Base-by-base conservation (phyloP, 768 basidiomycete genomes). In the Asterophora lycoperdoides region DNA sequence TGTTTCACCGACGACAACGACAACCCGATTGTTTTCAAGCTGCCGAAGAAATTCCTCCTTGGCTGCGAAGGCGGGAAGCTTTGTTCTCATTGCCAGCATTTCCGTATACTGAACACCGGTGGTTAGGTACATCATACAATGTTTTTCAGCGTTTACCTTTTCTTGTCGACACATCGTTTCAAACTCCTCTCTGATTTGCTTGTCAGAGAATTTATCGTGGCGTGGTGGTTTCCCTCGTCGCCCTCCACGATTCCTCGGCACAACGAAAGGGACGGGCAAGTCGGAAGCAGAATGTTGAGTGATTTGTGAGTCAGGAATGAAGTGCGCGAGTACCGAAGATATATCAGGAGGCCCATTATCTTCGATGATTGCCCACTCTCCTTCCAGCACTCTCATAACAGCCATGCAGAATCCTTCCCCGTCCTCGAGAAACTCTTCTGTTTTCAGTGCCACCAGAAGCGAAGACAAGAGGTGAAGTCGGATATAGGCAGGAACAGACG, bases 1-100 rank as follows among this genome's bases (percentile, higher is more conserved):
- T 43, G 90, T 93, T 67, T 95, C 93, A 37, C 94, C 94, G 4
- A 94, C 87, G 0, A 96, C 85, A 0, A 97, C 78, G 1, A 93
- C 77, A 3, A 86, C 88, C 41, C 83, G 72, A 56, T 80, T 80
- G 8, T 60, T 66, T 32, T 78, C 71, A 8, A 96, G 67, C 17
- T 73, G 60, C 11, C 68, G 47, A 40, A 93, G 65, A 55, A 96
- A 89, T 11, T 76, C 68, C 17, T 80, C 75, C 59, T 77, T 77
- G 9, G 80, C 78, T 18, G 74, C 61, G 68, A 86, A 95, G 1
- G 92, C 91, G 9, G 94, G 94, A 14, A 96, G 72, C 47, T 72
- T 77, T 57, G 70, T 64, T 51, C 93, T 73, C 14, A 64, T 68
- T 26, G 68, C 62, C 18, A 87, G 60, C 59, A 94, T 77, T 48